Conservation (phyloP, 495 filamentous ascomycete genomes). For the Hypoxylon lenormandii region DNA sequence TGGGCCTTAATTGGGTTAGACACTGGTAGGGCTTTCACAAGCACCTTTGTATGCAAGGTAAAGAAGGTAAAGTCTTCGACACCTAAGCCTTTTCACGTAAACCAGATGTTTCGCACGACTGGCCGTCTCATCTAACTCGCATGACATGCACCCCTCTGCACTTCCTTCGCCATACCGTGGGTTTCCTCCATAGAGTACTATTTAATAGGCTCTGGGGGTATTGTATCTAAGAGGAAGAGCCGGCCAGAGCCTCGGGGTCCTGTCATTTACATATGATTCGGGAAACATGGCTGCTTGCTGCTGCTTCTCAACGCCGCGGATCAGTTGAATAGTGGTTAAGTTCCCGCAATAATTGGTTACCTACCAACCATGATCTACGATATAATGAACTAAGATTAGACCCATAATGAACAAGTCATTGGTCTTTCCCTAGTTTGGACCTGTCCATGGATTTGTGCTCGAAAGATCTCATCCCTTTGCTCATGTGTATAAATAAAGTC, state of each 20-base stretch:
- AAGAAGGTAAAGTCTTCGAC: conserved; percentile 5
- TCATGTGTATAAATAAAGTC: not conserved
- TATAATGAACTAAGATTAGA: conserved; percentile 1
- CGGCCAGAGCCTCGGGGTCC: not conserved
- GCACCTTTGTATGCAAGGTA: conserved; percentile 38
- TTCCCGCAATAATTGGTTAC: not conserved
- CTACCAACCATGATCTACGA: not conserved
- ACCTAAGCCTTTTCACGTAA: not conserved
- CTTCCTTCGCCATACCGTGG: conserved; percentile 7
- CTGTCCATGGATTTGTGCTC: not conserved
- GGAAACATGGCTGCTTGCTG: not conserved
- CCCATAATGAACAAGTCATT: not conserved
- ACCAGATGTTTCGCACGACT: not conserved
- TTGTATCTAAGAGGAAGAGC: not conserved
- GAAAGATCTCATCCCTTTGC: not conserved
- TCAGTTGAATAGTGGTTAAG: not conserved
- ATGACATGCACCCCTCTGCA: conserved; percentile 16
- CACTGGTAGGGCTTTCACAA: conserved; percentile 22
- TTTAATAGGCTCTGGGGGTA: not conserved
- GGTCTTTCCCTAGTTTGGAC: not conserved
- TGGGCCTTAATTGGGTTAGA: conserved; percentile 12
- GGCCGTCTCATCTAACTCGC: not conserved
- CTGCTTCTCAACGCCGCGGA: too few relatives aligned
- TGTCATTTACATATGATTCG: not conserved
- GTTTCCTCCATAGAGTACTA: not conserved